Base-by-base conservation (phyloP, 2,329 filamentous ascomycete genomes). In the Colletotrichum echinochloae region DNA sequence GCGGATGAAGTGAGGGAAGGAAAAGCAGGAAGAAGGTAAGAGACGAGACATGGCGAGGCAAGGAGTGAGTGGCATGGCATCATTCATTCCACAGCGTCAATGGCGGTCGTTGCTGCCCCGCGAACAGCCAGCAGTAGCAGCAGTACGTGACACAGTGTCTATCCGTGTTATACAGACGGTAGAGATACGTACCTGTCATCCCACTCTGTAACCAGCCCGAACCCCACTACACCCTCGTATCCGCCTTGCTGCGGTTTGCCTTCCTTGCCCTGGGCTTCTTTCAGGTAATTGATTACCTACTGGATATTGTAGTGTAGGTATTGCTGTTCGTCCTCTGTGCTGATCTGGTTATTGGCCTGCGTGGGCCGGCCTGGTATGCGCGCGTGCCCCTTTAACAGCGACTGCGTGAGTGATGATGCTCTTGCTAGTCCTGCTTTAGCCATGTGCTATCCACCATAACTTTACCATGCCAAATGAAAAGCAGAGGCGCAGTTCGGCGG, bases 151-250 rank as follows among this genome's bases (percentile, higher is more conserved):
- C 33, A 33, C 16, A 51, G 9, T 44, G 28, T 12, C 20, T n/a
- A n/a, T n/a, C 4, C 0, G 5, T 16, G 18, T n/a, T 7, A 3
- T 16, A 4, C 12, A 3, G 4, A 66, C 62, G 16, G 57, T 30
- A 3, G 3, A 2, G 30, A 26, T 54, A 71, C 64, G 39, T 71
- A 46, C 35, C 37, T 46, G 65, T 70, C 64, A 71, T 63, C 64
- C 59, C 64, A 67, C 67, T 59, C 37, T 55, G 37, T 41, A 44
- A 33, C 60, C 33, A 37, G 60, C 51, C 51, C 28, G 49, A 63
- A 71, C 68, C 68, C 68, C 68, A 71, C 68, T 55, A 71, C 68
- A 71, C 68, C 59, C 65, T 70, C 67, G 64, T 59, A 66, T 51
- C 49, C 63, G n/a, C 37, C 52, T 11, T 44, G 65, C 56, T 41